Conservation (phyloP, 345 rosid genomes). For the Gossypium mustelinum region DNA sequence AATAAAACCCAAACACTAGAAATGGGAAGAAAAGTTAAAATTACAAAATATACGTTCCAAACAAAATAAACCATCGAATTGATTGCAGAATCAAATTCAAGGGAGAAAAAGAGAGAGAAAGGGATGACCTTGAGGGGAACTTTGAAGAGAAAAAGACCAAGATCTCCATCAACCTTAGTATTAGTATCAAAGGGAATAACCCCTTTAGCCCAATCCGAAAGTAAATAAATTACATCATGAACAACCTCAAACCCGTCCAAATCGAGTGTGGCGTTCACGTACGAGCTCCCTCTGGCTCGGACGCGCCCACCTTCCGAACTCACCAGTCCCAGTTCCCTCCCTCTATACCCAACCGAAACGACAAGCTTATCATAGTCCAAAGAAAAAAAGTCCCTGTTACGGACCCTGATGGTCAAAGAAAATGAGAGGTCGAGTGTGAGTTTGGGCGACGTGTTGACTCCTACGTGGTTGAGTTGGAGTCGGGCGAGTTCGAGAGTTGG, state of each 20-base stretch:
- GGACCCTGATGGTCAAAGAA: slow-evolving; percentile 52
- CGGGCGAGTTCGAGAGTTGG: slow-evolving; percentile 51
- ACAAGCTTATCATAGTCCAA: slow-evolving; percentile 52
- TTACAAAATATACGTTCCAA: not conserved
- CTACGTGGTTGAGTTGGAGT: slow-evolving; percentile 52
- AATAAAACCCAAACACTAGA: not conserved
- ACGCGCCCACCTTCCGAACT: slow-evolving; percentile 51
- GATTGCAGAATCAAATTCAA: not conserved
- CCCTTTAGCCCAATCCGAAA: slow-evolving; percentile 65
- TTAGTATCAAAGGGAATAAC: slow-evolving; percentile 62
- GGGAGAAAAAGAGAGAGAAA: not conserved
- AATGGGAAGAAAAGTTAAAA: not conserved
- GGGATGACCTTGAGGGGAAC: slow-evolving; percentile 60
- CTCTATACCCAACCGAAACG: slow-evolving; percentile 74
- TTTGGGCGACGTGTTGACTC: slow-evolving; percentile 38
- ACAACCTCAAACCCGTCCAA: slow-evolving; percentile 65
- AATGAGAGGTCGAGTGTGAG: slow-evolving; percentile 67
- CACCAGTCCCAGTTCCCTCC: slow-evolving; percentile 66
- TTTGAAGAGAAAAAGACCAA: slow-evolving; percentile 53
- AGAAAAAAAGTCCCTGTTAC: slow-evolving; percentile 62
- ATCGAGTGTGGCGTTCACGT: slow-evolving; percentile 67
- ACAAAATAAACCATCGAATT: not conserved
- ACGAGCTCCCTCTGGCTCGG: slow-evolving; percentile 60
- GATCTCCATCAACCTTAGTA: slow-evolving; percentile 49
- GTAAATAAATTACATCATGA: slow-evolving; percentile 69